Evolutionary conservation across 768 basidiomycete species (phyloP).

Genomic region (Lentinus tigrinus): DNA sequence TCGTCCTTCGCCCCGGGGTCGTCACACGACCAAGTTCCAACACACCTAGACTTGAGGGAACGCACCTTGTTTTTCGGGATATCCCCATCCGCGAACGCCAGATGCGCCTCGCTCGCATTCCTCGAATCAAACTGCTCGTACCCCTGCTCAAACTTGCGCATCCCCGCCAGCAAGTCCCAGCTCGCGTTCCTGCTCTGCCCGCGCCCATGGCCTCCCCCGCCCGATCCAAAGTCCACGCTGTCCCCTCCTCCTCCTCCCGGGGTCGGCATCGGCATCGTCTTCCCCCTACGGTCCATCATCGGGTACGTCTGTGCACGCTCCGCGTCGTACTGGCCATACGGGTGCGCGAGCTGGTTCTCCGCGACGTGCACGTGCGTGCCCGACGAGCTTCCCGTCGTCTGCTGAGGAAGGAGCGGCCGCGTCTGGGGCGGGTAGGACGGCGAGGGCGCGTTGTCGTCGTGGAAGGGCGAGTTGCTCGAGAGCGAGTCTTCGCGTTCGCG

Average conservation of each 20-base stretch:
- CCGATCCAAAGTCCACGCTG: constrained; percentile 1
- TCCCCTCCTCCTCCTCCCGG: constrained; percentile 10
- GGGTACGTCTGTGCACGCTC: constrained; percentile 21
- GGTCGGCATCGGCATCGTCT: not conserved
- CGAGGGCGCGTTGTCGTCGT: constrained; percentile 3
- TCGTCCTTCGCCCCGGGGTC: too few relatives aligned
- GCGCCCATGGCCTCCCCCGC: not conserved
- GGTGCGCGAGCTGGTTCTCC: constrained; percentile 6
- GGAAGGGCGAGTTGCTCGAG: constrained; percentile 10
- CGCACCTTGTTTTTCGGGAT: constrained; percentile 52
- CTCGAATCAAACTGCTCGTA: constrained; percentile 60
- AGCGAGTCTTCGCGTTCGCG: not conserved
- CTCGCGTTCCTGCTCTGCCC: constrained; percentile 31
- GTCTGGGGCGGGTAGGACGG: constrained; percentile 6
- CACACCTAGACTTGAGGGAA: not conserved
- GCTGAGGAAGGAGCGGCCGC: not conserved
- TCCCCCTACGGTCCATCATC: not conserved
- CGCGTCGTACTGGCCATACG: constrained; percentile 24
- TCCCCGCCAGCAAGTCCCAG: constrained; percentile 52
- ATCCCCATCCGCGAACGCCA: constrained; percentile 62
- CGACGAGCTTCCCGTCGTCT: not conserved
- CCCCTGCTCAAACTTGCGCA: constrained; percentile 50
- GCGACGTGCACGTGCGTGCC: constrained; percentile 4
- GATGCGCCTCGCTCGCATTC: constrained; percentile 49
- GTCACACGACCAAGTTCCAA: too few relatives aligned